Conservation (phyloP, 2,329 filamentous ascomycete genomes). For the Aspergillus terreus region DNA sequence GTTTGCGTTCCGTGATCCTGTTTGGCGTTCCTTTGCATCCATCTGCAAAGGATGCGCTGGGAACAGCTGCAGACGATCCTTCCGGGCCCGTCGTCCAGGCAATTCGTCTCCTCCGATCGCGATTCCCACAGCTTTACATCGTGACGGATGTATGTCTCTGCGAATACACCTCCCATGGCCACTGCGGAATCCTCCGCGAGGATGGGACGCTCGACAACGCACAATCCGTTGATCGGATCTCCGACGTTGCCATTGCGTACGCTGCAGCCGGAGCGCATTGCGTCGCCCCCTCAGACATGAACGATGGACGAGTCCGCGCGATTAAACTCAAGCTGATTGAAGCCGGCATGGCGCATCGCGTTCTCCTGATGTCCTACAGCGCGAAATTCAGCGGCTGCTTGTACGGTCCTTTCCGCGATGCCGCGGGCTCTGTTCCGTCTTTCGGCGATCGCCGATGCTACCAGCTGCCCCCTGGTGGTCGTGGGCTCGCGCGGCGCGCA, state of each 20-base stretch:
- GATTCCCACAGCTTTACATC: slow-evolving; percentile 89
- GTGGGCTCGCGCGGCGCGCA: slow-evolving; percentile 84
- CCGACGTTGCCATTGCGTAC: slow-evolving; percentile 96
- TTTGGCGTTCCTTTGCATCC: slow-evolving; percentile 88
- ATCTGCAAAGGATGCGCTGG: slow-evolving; percentile 81
- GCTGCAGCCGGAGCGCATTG: slow-evolving; percentile 95
- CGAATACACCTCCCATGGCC: slow-evolving; percentile 97
- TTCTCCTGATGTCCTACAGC: slow-evolving; percentile 94
- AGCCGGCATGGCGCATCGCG: slow-evolving; percentile 84
- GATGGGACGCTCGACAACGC: slow-evolving; percentile 92
- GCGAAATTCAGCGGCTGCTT: slow-evolving; percentile 96
- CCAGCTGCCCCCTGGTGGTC: slow-evolving; percentile 87
- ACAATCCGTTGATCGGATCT: slow-evolving; percentile 88
- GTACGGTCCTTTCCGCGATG: slow-evolving; percentile 96
- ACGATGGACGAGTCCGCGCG: slow-evolving; percentile 91
- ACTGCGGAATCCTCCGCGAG: slow-evolving; percentile 92
- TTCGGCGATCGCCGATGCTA: slow-evolving; percentile 97
- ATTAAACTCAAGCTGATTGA: slow-evolving; percentile 99
- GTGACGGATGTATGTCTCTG: slow-evolving; percentile 92
- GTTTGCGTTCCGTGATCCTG: slow-evolving; percentile 86
- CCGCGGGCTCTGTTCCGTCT: slow-evolving; percentile 82
- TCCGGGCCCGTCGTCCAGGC: slow-evolving; percentile 84
- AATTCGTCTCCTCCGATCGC: slow-evolving; percentile 77
- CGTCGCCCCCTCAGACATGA: slow-evolving; percentile 97
- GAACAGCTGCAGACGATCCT: slow-evolving; percentile 88